A percentile compares a stretch with the other conserved stretches of the same genome.
Conservation (phyloP, 768 basidiomycete species). For the Lyophyllum decastes region DNA sequence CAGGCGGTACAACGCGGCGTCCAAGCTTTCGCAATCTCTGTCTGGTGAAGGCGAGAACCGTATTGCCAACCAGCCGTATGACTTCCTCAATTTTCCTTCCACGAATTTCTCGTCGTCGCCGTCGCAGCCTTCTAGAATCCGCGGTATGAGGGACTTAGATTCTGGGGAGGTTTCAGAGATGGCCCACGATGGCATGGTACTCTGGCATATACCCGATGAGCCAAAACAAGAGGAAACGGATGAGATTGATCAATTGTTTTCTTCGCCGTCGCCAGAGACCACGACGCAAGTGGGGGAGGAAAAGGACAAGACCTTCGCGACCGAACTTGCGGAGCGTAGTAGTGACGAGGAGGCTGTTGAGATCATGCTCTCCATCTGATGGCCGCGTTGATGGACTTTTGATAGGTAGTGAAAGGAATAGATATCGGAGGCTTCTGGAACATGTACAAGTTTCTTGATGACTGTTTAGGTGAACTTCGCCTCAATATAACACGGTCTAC, state of each 20-base stretch:
- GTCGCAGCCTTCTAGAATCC: constrained; percentile 39
- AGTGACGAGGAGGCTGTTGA: constrained; percentile 13
- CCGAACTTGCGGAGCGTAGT: background rate
- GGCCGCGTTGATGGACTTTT: too few relatives aligned
- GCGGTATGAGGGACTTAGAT: constrained; percentile 46
- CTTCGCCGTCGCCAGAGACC: background rate
- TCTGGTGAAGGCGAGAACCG: constrained; percentile 21
- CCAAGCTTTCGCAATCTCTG: constrained; percentile 31
- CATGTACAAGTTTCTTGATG: background rate
- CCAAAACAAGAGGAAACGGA: constrained; percentile 8
- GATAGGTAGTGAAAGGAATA: background rate
- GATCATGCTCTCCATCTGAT: constrained; percentile 4
- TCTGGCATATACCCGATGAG: constrained; percentile 39
- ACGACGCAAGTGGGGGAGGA: background rate
- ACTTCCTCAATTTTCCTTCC: constrained; percentile 47
- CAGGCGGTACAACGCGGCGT: constrained; percentile 44
- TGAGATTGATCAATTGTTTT: constrained; percentile 1
- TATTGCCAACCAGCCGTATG: constrained; percentile 40
- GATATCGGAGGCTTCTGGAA: background rate
- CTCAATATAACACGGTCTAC: background rate
- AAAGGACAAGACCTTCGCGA: background rate
- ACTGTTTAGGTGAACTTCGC: background rate
- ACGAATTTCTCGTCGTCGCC: constrained; percentile 38
- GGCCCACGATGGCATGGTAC: constrained; percentile 47
- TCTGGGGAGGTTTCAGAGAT: constrained; percentile 49